Conservation (phyloP, 768 basidiomycete species). For the Rhizopogon rudus region DNA sequence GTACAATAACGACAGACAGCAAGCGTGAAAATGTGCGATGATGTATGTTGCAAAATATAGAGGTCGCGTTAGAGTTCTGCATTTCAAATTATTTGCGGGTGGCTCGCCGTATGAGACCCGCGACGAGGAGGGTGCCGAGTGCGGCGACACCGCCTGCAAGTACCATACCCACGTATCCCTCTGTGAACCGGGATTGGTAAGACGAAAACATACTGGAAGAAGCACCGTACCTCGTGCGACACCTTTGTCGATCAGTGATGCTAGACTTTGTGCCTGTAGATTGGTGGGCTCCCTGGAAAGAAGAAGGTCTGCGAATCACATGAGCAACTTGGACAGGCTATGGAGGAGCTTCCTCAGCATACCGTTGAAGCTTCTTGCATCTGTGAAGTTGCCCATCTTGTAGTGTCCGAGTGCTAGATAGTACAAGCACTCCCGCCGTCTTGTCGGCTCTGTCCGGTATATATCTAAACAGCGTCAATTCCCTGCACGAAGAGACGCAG, state of each 20-base stretch:
- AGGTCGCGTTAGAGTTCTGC: conserved; percentile 10
- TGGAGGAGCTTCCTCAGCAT: conserved; percentile 19
- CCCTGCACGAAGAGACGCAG: conserved; percentile 1
- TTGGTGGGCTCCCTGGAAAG: conserved; percentile 92
- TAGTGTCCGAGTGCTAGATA: conserved; percentile 96
- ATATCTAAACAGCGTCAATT: conserved; percentile 54
- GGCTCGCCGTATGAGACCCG: conserved; percentile 83
- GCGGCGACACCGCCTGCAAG: conserved; percentile 89
- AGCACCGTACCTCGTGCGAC: conserved; percentile 65
- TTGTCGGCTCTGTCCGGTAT: conserved; percentile 79
- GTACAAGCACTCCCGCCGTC: conserved; percentile 92
- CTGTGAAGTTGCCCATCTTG: conserved; percentile 93
- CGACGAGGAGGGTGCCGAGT: conserved; percentile 68
- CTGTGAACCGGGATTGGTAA: conserved; percentile 33
- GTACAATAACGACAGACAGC: conserved; percentile 10
- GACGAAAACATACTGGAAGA: not conserved
- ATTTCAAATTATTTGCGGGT: conserved; percentile 33
- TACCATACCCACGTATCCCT: conserved; percentile 99
- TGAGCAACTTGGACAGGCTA: not conserved
- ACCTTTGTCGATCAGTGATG: conserved; percentile 79
- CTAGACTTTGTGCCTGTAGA: conserved; percentile 85
- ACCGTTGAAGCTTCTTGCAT: conserved; percentile 94
- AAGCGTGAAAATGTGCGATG: not conserved
- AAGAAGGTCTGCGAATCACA: conserved; percentile 55
- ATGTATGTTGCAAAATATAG: conserved; percentile 9